These are phyloP conservation scores for Aspergillus melleus DNA, from an alignment of 2,329 filamentous ascomycete species.

Conservation along the genomic window DNA sequence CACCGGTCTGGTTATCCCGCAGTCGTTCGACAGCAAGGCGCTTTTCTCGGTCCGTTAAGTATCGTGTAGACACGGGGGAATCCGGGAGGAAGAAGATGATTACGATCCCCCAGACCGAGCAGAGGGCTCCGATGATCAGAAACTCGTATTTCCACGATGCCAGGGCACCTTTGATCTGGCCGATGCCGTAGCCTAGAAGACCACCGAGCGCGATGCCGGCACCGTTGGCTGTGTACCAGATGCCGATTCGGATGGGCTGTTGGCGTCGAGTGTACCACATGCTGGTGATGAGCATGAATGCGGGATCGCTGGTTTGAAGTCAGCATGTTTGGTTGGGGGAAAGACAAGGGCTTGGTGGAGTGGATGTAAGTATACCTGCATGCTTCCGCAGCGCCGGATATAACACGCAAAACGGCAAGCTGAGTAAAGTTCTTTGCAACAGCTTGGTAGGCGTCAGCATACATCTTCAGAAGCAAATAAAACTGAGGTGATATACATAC, in stretches of 20 bases:
- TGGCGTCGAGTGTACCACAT: constrained; percentile 67
- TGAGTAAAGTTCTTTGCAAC: constrained; percentile 49
- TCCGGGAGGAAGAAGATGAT: constrained; percentile 60
- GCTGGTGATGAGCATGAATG: constrained; percentile 63
- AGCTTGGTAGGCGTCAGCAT: too few relatives aligned
- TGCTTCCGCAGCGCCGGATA: constrained; percentile 59
- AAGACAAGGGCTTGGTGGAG: too few relatives aligned
- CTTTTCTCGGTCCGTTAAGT: constrained; percentile 52
- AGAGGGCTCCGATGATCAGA: constrained; percentile 60
- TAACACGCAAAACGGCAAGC: constrained; percentile 56
- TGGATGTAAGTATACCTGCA: constrained; percentile 33
- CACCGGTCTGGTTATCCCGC: constrained; percentile 58
- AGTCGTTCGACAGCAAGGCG: constrained; percentile 57
- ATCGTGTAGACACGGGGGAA: constrained; percentile 55
- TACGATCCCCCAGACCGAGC: constrained; percentile 59
- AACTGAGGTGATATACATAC: constrained; percentile 39
- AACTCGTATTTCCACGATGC: constrained; percentile 69
- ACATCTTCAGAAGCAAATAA: too few relatives aligned
- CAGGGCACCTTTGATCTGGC: constrained; percentile 58
- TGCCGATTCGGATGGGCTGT: constrained; percentile 60
- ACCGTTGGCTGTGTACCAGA: constrained; percentile 62
- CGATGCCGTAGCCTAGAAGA: constrained; percentile 59
- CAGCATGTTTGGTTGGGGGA: too few relatives aligned
- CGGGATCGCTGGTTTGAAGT: constrained; percentile 46
- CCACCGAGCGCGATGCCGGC: constrained; percentile 61